Base-by-base conservation (phyloP, 768 basidiomycete genomes). In the Tylopilus sp. region DNA sequence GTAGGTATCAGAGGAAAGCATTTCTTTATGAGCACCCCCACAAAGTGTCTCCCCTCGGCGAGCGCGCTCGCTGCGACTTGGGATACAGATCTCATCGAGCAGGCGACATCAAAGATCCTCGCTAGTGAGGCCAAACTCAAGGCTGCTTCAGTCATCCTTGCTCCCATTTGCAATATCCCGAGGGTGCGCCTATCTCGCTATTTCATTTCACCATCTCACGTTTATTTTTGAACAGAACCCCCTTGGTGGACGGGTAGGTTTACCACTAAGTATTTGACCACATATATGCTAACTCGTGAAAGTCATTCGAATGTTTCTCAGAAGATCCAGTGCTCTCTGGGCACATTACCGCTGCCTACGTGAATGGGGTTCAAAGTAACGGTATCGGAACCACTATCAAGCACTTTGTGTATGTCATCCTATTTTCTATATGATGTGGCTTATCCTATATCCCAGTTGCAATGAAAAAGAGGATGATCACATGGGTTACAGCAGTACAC, bases 401-500 rank as follows among this genome's bases (percentile, higher is more conserved):
- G 66, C 91, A 92, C 64, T 92, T 88, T 57, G 83, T 85, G 85
- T 85, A 67, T n/a, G 75, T 61, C 19, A 26, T 12, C 16, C 14
- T 9, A 6, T 36, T 3, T 46, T 3, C n/a, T 17, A 11, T 25
- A 28, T 9, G 26, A n/a, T 11, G 14, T 13, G 13, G 19, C 41
- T 56, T 6, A 55, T 45, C 19, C 11, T 14, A n/a, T 7, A 21
- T 25, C 22, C n/a, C 52, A 85, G 84, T 19, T 83, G 80, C 22
- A 92, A 92, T 61, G 90, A 92, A 72, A 89, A 90, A 68, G 89
- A 92, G 65, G 78, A 89, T 55, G 87, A 88, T 60, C 79, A 86
- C 9, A 78, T 81, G 69, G 85, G 70, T 25, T 87, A 83, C 58
- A 73, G 82, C 62, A 73, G 72, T 34, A 67, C 81, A 55, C 67